Base-by-base conservation (phyloP, 768 basidiomycete genomes). In the Termitomyces sp. region DNA sequence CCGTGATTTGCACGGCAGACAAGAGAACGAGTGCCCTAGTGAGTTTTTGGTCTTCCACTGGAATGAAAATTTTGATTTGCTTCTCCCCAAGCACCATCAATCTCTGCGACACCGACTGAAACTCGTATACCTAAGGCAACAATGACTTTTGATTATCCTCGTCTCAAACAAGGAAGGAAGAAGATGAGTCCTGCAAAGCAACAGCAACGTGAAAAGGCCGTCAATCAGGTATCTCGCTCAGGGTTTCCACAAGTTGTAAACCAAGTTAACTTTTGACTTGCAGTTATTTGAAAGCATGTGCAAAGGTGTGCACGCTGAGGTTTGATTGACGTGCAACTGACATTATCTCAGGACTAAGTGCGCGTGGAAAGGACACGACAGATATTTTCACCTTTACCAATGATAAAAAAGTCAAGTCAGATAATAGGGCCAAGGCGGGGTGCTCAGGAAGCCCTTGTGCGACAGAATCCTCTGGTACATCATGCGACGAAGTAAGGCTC, bases 211-310 rank as follows among this genome's bases (percentile, higher is more conserved):
- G 44, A 56, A 40, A 18, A 47, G n/a, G 55, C 55, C 10, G 50
- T 56, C 13, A 38, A 52, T 47, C 36, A 56, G 55, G 55, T 56
- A 16, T 27, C 3, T 29, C 3, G 10, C 10, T 18, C 4, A 6
- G 4, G 18, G 39, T 27, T n/a, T n/a, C 43, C n/a, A 29, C 23
- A 27, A 18, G 13, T 27, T 27, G 3, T n/a, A n/a, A n/a, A n/a
- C 16, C 11, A 16, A 16, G 12, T 15, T 7, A n/a, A 2, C 25
- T 23, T 29, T 10, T 12, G 25, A 2, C 9, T 29, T 27, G 13
- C 22, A 56, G 56, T 32, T 56, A 11, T 56, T 56, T 36, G 20
- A 18, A 29, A 57, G 46, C 47, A 57, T 57, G 56, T 53, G 56
- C n/a, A 53, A 43, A 39, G 56, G 52, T 49, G n/a, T 35, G 25